Conservation (phyloP, 2,329 filamentous ascomycete genomes). For the Colletotrichum falcatum region DNA sequence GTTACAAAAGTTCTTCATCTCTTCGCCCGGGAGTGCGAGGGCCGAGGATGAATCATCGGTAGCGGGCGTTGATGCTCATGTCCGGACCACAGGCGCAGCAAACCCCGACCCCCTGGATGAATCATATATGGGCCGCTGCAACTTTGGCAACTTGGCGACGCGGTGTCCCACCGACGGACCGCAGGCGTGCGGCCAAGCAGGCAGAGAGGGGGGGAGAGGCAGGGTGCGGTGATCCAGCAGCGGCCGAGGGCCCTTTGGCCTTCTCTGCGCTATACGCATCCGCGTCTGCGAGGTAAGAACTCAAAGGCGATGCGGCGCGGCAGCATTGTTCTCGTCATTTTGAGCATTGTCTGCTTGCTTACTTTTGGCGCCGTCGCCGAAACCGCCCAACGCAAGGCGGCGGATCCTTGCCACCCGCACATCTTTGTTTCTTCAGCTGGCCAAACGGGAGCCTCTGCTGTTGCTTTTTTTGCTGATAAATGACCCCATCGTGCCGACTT, state of each 20-base stretch:
- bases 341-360: not conserved
- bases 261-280: not conserved
- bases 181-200: not conserved
- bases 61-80: not conserved
- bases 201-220: not conserved
- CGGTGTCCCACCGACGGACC: not conserved
- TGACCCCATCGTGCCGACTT: not conserved
- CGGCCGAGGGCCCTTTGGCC: not conserved
- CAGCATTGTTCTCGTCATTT: not conserved
- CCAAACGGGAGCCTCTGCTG: not conserved
- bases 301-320: not conserved
- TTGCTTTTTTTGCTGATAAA: not conserved
- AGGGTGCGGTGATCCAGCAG: not conserved
- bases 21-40: not conserved
- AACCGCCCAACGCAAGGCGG: not conserved
- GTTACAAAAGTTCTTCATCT: not conserved
- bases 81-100: not conserved
- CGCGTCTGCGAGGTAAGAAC: slow-evolving; percentile 4
- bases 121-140: not conserved
- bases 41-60: not conserved
- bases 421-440: not conserved
- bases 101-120: no score
- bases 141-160: not conserved
- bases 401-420: no score
- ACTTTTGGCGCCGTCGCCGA: no score